Percentiles rank a stretch among this genome's conserved stretches.
Evolutionary conservation across 176 grass and related monocot genomes (phyloP).

Genomic region (Hordeum marinum): DNA sequence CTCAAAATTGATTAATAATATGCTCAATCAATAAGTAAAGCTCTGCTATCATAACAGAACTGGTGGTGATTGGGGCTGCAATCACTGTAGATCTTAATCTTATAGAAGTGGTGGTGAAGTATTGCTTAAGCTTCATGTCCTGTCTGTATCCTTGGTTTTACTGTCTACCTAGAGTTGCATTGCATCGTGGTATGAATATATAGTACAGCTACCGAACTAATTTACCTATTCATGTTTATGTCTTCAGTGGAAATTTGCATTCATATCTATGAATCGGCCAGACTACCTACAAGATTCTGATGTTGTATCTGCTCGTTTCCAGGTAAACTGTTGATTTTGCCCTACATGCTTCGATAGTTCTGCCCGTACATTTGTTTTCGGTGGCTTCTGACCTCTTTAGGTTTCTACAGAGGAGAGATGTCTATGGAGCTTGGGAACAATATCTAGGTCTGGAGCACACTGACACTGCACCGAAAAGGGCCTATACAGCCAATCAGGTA

Average conservation of each 20-base stretch:
- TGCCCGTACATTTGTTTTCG: conserved; percentile 18
- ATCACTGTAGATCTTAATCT: background rate
- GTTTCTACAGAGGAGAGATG: conserved; percentile 73
- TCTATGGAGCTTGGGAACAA: conserved; percentile 97
- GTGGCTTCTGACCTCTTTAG: background rate
- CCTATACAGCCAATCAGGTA: conserved; percentile 74
- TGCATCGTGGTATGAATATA: background rate
- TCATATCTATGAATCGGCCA: conserved; percentile 77
- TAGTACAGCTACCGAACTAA: background rate
- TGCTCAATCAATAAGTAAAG: background rate
- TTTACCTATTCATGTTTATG: background rate
- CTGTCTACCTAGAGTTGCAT: conserved; percentile 19
- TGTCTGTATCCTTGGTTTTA: background rate
- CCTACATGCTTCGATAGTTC: conserved; percentile 1
- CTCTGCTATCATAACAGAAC: background rate
- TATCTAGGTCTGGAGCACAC: conserved; percentile 94
- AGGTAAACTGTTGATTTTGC: conserved; percentile 43
- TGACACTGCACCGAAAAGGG: conserved; percentile 85
- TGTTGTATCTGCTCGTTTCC: conserved; percentile 66
- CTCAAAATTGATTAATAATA: background rate
- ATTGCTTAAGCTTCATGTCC: background rate
- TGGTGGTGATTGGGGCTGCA: background rate
- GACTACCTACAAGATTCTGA: conserved; percentile 86
- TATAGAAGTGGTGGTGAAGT: background rate
- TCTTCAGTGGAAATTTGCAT: conserved; percentile 89